Evolutionary conservation across 192 early-diverging fungal genomes (phyloP), one percentile per base, ranked within the genome.

Genomic region (Podila horticola): DNA sequence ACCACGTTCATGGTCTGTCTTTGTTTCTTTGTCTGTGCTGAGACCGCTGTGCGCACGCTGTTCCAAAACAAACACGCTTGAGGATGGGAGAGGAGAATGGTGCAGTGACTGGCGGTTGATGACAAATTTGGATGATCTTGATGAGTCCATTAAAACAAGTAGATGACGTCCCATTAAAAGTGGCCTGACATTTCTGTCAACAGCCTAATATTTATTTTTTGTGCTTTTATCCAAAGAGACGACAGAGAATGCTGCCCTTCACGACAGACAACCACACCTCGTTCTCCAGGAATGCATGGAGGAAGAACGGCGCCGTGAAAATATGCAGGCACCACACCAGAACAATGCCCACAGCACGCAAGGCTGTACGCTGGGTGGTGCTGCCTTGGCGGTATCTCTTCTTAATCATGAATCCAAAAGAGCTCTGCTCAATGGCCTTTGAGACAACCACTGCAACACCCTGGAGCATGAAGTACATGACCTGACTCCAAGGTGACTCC

Each of bases 401-500:
- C 29, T 11, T 8, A 13, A 61, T 24, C 59, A 20, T 19, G 3
- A 6, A 33, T 31, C 59, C 59, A 31, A 33, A 19, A 1, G 59
- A 6, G 26, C 28, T 61, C 20, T 61, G 59, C 26, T 33, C 30
- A 2, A 26, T 26, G 10, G 30, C 59, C 13, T 61, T 61, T 30
- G 59, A 26, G 26, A 61, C 5, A 5, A 61, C 30, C 2, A 61
- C 59, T 3, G 59, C 59, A 17, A 61, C 29, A 61, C 59, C 30
- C 17, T 61, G 59, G 8, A 61, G 26, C 17, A 61, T 19, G 26
- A 61, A 61, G 59, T 61, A 61, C 59, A 61, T 26, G 59, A 61
- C 11, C 29, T 61, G 59, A 2, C 12, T 24, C 59, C 59, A 61
- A 12, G 30, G 30, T 12, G 59, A 33, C 30, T 61, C 28, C 2